A percentile compares a stretch with the other conserved stretches of the same genome.
Evolutionary conservation across 2,329 filamentous ascomycete genomes (phyloP).

Genomic region (Nothophoma quercina): DNA sequence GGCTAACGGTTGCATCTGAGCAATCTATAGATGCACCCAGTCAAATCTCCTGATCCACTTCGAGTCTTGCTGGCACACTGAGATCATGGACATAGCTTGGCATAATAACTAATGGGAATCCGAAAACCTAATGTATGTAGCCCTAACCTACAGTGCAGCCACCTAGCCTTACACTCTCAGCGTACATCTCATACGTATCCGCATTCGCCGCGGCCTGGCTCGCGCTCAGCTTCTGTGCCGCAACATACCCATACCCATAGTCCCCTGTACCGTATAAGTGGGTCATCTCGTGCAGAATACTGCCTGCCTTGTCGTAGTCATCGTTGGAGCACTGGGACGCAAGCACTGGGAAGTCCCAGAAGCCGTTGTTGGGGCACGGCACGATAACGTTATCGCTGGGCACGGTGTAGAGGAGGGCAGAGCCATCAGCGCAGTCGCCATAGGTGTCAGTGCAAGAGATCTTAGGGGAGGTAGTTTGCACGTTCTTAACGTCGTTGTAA

Average conservation of each 20-base stretch:
- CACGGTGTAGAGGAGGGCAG: conserved; percentile 20
- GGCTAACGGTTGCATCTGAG: too few relatives aligned
- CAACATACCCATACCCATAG: conserved; percentile 12
- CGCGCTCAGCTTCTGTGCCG: conserved; percentile 14
- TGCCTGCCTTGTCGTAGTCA: conserved; percentile 19
- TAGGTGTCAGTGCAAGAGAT: conserved; percentile 25
- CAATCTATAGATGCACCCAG: too few relatives aligned
- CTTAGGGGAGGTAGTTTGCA: conserved; percentile 22
- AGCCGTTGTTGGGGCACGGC: conserved; percentile 20
- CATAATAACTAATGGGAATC: too few relatives aligned
- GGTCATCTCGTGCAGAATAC: conserved; percentile 17
- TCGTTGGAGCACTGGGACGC: conserved; percentile 11
- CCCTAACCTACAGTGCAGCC: conserved; percentile 19
- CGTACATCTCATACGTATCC: conserved; percentile 24
- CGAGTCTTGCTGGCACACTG: too few relatives aligned
- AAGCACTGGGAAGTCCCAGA: conserved; percentile 18
- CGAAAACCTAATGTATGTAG: too few relatives aligned
- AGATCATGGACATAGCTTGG: too few relatives aligned
- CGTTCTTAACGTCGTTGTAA: conserved; percentile 22
- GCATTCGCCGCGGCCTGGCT: conserved; percentile 13
- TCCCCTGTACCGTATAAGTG: conserved; percentile 16
- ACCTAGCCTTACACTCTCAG: conserved; percentile 18
- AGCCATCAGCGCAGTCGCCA: conserved; percentile 17
- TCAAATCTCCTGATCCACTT: too few relatives aligned
- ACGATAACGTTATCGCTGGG: conserved; percentile 14